Percentiles rank a stretch among this genome's conserved stretches.
phyloP scores from a whole-genome alignment of 768 basidiomycete species.

The Pleurotus citrinopileatus region DNA sequence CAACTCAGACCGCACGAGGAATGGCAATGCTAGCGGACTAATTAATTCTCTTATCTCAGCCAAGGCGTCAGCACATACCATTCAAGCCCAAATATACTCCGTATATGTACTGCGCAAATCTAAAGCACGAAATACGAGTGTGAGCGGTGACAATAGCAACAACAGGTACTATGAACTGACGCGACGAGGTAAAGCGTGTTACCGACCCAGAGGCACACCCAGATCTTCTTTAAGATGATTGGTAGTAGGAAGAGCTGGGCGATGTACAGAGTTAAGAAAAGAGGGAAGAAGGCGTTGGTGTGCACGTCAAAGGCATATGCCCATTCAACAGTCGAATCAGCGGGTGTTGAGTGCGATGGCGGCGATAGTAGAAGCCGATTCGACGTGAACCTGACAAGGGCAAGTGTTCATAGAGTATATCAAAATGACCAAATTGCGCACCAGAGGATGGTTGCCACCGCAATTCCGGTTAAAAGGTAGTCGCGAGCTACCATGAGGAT shows the following conservation, averaged over 20 bases:
- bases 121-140: no score
- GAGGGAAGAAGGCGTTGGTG: conserved; percentile 94
- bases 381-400: conserved; percentile 54
- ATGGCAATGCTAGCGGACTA: conserved; percentile 74
- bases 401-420: conserved; percentile 7
- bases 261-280: conserved; percentile 87
- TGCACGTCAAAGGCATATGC: conserved; percentile 97
- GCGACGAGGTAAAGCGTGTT: conserved; percentile 91
- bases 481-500: conserved; percentile 87
- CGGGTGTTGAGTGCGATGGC: conserved; percentile 66
- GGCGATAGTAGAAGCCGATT: conserved; percentile 71
- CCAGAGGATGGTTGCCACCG: conserved; percentile 78
- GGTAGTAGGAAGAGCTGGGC: conserved; percentile 86
- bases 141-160: no score
- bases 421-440: conserved; percentile 25
- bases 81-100: conserved; percentile 86
- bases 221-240: conserved; percentile 78
- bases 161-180: conserved; percentile 27
- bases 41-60: not conserved
- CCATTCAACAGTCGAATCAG: conserved; percentile 82
- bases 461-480: conserved; percentile 75
- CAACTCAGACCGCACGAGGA: conserved; percentile 85
- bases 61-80: conserved; percentile 43
- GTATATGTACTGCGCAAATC: conserved; percentile 88
- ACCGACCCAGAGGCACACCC: conserved; percentile 93